Evolutionary conservation across 495 filamentous ascomycete genomes (phyloP).

Genomic region (Aspergillus taichungensis): DNA sequence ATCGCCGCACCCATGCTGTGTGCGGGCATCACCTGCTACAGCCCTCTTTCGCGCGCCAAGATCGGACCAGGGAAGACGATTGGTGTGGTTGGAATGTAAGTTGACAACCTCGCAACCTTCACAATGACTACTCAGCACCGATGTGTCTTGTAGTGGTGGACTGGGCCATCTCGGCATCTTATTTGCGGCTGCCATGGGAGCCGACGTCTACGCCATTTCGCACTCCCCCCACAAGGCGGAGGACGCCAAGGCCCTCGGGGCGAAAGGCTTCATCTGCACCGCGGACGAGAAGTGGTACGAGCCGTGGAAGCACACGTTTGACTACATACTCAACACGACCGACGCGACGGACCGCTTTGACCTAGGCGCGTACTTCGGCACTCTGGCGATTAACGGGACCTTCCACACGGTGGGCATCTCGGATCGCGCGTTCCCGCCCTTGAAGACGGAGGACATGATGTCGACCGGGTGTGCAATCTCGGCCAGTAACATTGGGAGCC

Average conservation of each 20-base stretch:
- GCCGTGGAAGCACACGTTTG: too few relatives aligned
- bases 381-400: too few relatives aligned
- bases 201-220: conserved; percentile 62
- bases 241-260: conserved; percentile 59
- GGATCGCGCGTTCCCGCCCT: too few relatives aligned
- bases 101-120: too few relatives aligned
- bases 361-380: too few relatives aligned
- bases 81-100: conserved; percentile 57
- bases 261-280: conserved; percentile 65
- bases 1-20: conserved; percentile 83
- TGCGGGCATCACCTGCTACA: conserved; percentile 75
- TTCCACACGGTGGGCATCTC: too few relatives aligned
- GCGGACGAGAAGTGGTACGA: conserved; percentile 52
- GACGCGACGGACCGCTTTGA: too few relatives aligned
- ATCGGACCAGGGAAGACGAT: conserved; percentile 72
- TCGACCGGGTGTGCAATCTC: too few relatives aligned
- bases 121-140: too few relatives aligned
- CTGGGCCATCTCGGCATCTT: conserved; percentile 66
- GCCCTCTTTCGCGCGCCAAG: conserved; percentile 67
- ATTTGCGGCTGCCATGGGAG: conserved; percentile 63
- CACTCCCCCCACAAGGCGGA: conserved; percentile 58
- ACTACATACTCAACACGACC: too few relatives aligned
- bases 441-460: too few relatives aligned
- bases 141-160: conserved; percentile 35
- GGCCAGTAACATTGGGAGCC: too few relatives aligned